Conservation (phyloP, 2,329 filamentous ascomycete genomes). For the Periconia sp. region DNA sequence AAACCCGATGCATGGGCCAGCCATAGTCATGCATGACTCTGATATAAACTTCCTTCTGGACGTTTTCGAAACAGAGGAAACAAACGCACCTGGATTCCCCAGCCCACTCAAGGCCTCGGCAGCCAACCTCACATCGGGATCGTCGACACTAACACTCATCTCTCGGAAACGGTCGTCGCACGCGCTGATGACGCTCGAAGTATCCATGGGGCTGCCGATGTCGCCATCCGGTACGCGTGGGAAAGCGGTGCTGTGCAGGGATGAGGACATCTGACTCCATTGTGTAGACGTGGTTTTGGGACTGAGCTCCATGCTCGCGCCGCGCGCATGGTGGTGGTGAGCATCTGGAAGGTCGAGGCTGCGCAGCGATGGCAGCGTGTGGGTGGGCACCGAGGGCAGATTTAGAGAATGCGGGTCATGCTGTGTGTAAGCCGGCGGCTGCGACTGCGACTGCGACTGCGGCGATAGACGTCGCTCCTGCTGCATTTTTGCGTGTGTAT, state of each 20-base stretch:
- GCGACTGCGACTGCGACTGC: slow-evolving; percentile 35
- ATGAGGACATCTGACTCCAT: slow-evolving; percentile 28
- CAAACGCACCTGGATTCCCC: slow-evolving; percentile 49
- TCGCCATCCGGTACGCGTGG: slow-evolving; percentile 38
- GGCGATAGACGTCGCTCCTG: slow-evolving; percentile 40
- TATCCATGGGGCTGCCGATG: slow-evolving; percentile 48
- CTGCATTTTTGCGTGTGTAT: slow-evolving; percentile 24
- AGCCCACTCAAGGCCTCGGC: slow-evolving; percentile 54
- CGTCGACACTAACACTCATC: slow-evolving; percentile 51
- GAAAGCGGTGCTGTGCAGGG: slow-evolving; percentile 29
- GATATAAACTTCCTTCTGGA: background rate
- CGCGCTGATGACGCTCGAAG: slow-evolving; percentile 47
- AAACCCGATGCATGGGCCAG: background rate
- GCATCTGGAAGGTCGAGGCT: slow-evolving; percentile 42
- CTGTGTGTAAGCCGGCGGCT: slow-evolving; percentile 47
- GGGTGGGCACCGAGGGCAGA: slow-evolving; percentile 46
- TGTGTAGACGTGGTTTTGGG: slow-evolving; percentile 26
- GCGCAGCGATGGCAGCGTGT: slow-evolving; percentile 46
- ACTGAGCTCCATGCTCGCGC: slow-evolving; percentile 39
- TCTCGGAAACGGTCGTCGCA: slow-evolving; percentile 39
- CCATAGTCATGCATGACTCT: background rate
- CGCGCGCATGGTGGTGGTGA: slow-evolving; percentile 24
- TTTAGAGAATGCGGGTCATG: slow-evolving; percentile 45
- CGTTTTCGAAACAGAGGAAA: background rate
- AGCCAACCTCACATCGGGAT: slow-evolving; percentile 52